phyloP scores from a whole-genome alignment of 805 yeast species.

The Candida incommunis region DNA sequence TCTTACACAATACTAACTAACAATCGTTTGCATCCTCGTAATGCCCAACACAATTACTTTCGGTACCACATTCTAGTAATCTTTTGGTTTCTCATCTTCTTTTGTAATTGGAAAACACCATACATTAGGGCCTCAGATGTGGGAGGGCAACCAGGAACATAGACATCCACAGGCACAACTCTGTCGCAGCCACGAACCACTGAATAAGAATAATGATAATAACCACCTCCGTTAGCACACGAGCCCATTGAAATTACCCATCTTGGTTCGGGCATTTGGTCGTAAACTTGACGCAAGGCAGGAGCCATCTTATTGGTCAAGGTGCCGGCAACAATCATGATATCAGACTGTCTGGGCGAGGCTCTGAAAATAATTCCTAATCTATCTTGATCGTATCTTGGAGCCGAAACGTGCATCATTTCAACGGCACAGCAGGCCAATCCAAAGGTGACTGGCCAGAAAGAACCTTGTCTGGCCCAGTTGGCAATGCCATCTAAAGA shows the following conservation, averaged over 20 bases:
- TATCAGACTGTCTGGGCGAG: conserved; percentile 84
- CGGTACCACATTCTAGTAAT: conserved; percentile 82
- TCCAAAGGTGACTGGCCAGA: conserved; percentile 90
- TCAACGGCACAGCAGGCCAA: conserved; percentile 90
- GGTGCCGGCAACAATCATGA: conserved; percentile 86
- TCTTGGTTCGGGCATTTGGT: conserved; percentile 89
- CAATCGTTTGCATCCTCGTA: too few species aligned
- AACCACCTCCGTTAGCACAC: conserved; percentile 90
- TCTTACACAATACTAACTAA: too few species aligned
- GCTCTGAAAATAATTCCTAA: conserved; percentile 88
- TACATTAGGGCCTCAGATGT: conserved; percentile 84
- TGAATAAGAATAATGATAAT: conserved; percentile 77
- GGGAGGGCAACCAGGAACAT: conserved; percentile 91
- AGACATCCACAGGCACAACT: conserved; percentile 76
- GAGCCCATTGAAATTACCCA: conserved; percentile 94
- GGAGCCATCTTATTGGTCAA: conserved; percentile 91
- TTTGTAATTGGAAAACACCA: conserved; percentile 78
- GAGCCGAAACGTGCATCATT: conserved; percentile 89
- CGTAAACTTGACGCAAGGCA: conserved; percentile 81
- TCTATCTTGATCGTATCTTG: conserved; percentile 85
- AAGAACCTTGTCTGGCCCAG: conserved; percentile 86
- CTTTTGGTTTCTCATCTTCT: conserved; percentile 75
- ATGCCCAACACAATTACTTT: conserved; percentile 19
- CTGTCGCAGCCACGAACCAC: conserved; percentile 87
- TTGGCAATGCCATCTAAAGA: conserved; percentile 69